Percentiles rank a stretch among this genome's conserved stretches.
Evolutionary conservation across 1,284 basidiomycete species (phyloP).

Genomic region (Leccinum pseudoinsigne): DNA sequence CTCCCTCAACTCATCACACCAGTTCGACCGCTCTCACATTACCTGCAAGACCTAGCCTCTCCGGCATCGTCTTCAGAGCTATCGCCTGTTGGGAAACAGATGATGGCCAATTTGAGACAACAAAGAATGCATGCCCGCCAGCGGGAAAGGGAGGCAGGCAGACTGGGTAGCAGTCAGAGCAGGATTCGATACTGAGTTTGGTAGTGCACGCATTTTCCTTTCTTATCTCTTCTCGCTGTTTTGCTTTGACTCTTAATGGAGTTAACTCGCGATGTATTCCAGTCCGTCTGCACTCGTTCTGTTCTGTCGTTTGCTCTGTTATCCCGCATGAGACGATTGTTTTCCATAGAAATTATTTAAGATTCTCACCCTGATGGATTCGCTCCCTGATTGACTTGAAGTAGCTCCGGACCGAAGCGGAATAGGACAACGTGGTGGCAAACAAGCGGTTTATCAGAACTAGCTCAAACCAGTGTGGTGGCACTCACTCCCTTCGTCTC

Average conservation of each 20-base stretch:
- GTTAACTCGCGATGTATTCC: slow-evolving; percentile 18
- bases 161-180: slow-evolving; percentile 33
- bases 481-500: neutral
- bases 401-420: neutral
- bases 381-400: neutral
- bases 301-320: slow-evolving; percentile 13
- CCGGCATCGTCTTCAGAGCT: slow-evolving; percentile 74
- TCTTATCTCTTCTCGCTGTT: neutral
- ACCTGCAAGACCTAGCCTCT: slow-evolving; percentile 41
- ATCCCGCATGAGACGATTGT: neutral
- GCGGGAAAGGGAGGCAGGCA: slow-evolving; percentile 34
- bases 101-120: slow-evolving; percentile 64
- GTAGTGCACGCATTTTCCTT: neutral
- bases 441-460: neutral
- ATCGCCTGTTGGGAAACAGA: slow-evolving; percentile 61
- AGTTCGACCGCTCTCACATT: slow-evolving; percentile 36
- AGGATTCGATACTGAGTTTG: slow-evolving; percentile 28
- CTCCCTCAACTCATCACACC: slow-evolving; percentile 35
- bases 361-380: neutral
- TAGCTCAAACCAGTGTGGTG: neutral
- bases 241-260: slow-evolving; percentile 16
- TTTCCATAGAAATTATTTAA: neutral
- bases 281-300: slow-evolving; percentile 14
- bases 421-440: neutral
- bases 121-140: slow-evolving; percentile 50